These are phyloP conservation scores for Backusella macrospora DNA, from an alignment of 192 early-diverging fungal genomes.

Conservation along the genomic window DNA sequence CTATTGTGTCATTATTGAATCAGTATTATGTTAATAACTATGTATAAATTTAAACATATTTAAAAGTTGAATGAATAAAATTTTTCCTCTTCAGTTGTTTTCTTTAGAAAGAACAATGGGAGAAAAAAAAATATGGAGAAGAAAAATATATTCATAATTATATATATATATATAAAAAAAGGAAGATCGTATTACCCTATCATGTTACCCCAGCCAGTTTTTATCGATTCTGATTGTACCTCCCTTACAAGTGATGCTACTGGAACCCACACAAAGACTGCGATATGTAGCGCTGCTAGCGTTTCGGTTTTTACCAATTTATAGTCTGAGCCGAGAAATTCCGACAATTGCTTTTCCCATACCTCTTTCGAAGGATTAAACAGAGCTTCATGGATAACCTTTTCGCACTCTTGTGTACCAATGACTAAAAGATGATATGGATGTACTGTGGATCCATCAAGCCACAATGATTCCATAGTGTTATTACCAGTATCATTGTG, in stretches of 20 bases:
- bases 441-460: constrained; percentile 20
- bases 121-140: too few species aligned
- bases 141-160: not conserved
- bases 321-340: constrained; percentile 45
- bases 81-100: too few species aligned
- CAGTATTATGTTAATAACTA: not conserved
- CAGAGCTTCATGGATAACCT: constrained; percentile 53
- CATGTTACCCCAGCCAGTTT: constrained; percentile 40
- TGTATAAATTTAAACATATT: not conserved
- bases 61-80: not conserved
- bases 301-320: constrained; percentile 52
- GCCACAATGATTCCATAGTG: not conserved
- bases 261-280: constrained; percentile 51
- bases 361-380: constrained; percentile 53
- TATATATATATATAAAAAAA: too few species aligned
- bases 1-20: constrained; percentile 11
- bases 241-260: constrained; percentile 43
- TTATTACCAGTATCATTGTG: not conserved
- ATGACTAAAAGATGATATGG: constrained; percentile 57
- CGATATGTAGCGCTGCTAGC: constrained; percentile 54
- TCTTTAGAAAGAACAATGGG: not conserved
- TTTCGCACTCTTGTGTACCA: constrained; percentile 61
- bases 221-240: constrained; percentile 27
- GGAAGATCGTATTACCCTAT: constrained; percentile 25
- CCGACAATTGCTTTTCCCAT: constrained; percentile 48